Evolutionary conservation across 768 basidiomycete species (phyloP).

Genomic region (Amanita inopinata): DNA sequence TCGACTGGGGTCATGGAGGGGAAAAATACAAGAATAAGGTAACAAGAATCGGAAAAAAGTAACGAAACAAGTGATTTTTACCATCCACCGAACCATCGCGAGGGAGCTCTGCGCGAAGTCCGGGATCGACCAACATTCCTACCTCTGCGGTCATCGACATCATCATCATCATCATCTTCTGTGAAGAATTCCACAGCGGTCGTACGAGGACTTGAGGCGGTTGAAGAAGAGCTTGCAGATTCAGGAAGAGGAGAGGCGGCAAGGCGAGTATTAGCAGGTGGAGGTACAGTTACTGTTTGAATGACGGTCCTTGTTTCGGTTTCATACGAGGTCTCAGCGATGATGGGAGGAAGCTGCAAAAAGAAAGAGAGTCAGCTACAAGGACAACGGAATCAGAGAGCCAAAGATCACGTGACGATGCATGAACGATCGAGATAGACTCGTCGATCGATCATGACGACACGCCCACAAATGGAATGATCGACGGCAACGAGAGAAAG

Average conservation of each 20-base stretch:
- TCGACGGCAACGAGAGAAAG: constrained; percentile 25
- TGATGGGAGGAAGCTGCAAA: constrained; percentile 32
- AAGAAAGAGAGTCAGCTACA: constrained; percentile 11
- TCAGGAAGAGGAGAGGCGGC: constrained; percentile 68
- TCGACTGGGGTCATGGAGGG: constrained; percentile 11
- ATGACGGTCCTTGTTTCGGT: constrained; percentile 58
- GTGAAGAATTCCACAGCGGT: constrained; percentile 55
- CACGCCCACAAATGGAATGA: too few species aligned
- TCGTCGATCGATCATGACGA: constrained; percentile 22
- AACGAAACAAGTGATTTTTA: constrained; percentile 23
- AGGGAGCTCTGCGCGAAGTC: constrained; percentile 38
- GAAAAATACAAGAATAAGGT: constrained; percentile 21
- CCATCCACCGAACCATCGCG: constrained; percentile 56
- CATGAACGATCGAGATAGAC: constrained; percentile 28
- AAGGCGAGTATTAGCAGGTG: constrained; percentile 70
- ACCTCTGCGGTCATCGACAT: constrained; percentile 24
- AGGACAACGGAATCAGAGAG: constrained; percentile 15
- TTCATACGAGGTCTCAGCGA: constrained; percentile 39
- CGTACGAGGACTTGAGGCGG: constrained; percentile 60
- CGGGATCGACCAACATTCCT: constrained; percentile 35
- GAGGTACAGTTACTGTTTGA: constrained; percentile 58
- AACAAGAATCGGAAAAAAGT: constrained; percentile 25
- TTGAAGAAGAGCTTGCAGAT: constrained; percentile 43
- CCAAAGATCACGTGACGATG: constrained; percentile 32
- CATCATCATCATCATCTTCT: constrained; percentile 41